Base-by-base conservation (phyloP, 2,329 filamentous ascomycete genomes). In the Nemania sp. region DNA sequence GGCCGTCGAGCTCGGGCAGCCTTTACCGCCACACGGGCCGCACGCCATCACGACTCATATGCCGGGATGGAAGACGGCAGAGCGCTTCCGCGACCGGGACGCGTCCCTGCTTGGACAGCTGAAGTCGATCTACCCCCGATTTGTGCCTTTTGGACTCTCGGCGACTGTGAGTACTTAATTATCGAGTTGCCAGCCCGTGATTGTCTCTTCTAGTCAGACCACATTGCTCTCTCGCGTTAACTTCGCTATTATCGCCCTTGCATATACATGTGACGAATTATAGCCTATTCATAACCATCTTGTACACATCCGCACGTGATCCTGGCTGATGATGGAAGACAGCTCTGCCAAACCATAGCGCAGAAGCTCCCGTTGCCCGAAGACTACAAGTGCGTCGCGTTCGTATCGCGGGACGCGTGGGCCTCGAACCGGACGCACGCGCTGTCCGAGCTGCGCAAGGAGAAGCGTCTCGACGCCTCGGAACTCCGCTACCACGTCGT, bases 31-130 rank as follows among this genome's bases (percentile, higher is more conserved):
- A 1, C 74, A 80, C 52, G 77, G 75, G 1, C 75, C 78, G 0
- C 80, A 83, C 65, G 78, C 77, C 60, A 75, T 83, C 71, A 79
- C 81, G 53, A 72, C 76, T 55, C 79, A 83, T 65, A 34, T 76
- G 1, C 78, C 77, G 0, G 76, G 76, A 21, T 83, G 80, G 80
- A 71, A 78, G 6, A 67, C 72, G 6, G 70, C 71, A n/a, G 65
- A 74, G 46, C 67, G 67, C 4, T 64, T 82, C 35, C 76, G 79
- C 9, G 75, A 80, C 7, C 79, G 79, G 15, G 79, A 81, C 52
- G 63, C 58, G 29, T 57, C 66, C 11, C 50, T 77, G 1, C 54
- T 81, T n/a, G 47, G 68, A 35, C 69, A 53, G 17, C 46, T 82
- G 1, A 73, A 73, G 51, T 76, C 79, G 57, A 73, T 82, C 29